A percentile compares a stretch with the other conserved stretches of the same genome.
Evolutionary conservation across 2,329 filamentous ascomycete genomes (phyloP).

Genomic region (Trichocomaceae sp.): DNA sequence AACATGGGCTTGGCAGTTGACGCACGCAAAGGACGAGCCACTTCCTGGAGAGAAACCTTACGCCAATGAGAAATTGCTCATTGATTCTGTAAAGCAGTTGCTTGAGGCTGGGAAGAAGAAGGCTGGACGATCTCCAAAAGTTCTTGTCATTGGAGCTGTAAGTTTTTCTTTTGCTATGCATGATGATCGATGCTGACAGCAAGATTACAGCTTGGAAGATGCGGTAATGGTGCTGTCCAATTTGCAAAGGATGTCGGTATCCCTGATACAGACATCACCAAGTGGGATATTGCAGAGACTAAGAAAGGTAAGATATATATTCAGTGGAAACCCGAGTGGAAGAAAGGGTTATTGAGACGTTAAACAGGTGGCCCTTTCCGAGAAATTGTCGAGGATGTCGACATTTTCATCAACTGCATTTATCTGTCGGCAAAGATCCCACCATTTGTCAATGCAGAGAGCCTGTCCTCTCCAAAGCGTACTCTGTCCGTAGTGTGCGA

Average conservation of each 20-base stretch:
- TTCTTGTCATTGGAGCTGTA: conserved; percentile 74
- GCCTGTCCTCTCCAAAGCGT: conserved; percentile 60
- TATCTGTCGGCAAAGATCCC: conserved; percentile 75
- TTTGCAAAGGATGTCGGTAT: conserved; percentile 69
- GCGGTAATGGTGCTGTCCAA: conserved; percentile 77
- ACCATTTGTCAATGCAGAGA: conserved; percentile 69
- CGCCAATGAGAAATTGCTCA: conserved; percentile 65
- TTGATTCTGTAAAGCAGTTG: conserved; percentile 65
- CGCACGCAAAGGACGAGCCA: conserved; percentile 58
- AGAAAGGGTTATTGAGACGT: conserved; percentile 18
- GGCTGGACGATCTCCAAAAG: conserved; percentile 60
- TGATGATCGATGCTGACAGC: conserved; percentile 8
- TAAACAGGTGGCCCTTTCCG: conserved; percentile 60
- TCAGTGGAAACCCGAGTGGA: not conserved
- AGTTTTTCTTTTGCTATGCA: conserved; percentile 20
- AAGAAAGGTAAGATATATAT: conserved; percentile 43
- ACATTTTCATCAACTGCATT: conserved; percentile 83
- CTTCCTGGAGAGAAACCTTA: conserved; percentile 55
- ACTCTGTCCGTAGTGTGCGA: conserved; percentile 76
- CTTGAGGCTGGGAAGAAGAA: conserved; percentile 62
- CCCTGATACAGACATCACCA: conserved; percentile 59
- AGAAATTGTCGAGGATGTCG: conserved; percentile 62
- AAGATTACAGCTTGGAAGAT: conserved; percentile 47
- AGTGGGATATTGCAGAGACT: conserved; percentile 78
- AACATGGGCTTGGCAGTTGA: conserved; percentile 77